These are phyloP conservation scores for Taphrina betulina DNA, from an alignment of 1,139 yeast species.

Conservation along the genomic window DNA sequence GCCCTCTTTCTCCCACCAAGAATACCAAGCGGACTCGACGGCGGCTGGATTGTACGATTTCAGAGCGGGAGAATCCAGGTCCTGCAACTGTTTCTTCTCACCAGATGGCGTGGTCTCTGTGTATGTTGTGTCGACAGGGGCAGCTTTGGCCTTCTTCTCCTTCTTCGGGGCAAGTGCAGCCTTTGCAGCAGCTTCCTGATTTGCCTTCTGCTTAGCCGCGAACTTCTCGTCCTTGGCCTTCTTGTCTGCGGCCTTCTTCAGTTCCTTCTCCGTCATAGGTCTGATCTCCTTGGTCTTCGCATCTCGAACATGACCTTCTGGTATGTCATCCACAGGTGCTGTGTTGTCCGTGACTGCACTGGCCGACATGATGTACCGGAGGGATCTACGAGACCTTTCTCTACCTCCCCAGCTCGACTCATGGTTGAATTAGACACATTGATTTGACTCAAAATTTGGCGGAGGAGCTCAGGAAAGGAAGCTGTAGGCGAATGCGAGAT, in stretches of 20 bases:
- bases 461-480: too few species aligned
- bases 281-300: constrained; percentile 28
- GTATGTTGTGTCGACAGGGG: constrained; percentile 54
- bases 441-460: neutral
- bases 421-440: too few species aligned
- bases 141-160: constrained; percentile 69
- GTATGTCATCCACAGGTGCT: constrained; percentile 17
- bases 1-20: constrained; percentile 93
- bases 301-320: constrained; percentile 28
- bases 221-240: constrained; percentile 96
- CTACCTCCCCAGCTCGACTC: too few species aligned
- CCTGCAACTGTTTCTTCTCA: constrained; percentile 78
- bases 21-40: constrained; percentile 97
- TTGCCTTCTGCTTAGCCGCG: constrained; percentile 86
- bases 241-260: constrained; percentile 92
- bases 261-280: constrained; percentile 32
- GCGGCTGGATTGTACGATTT: constrained; percentile 90
- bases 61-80: constrained; percentile 87
- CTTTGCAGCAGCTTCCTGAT: constrained; percentile 52
- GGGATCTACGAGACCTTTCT: too few species aligned
- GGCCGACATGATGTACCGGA: constrained; percentile 28
- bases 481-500: too few species aligned
- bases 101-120: constrained; percentile 81
- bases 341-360: constrained; percentile 23
- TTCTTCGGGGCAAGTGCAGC: constrained; percentile 45